Percentiles rank a stretch among this genome's conserved stretches.
phyloP scores from a whole-genome alignment of 1,284 basidiomycete species.

The Tilletia horrida region DNA sequence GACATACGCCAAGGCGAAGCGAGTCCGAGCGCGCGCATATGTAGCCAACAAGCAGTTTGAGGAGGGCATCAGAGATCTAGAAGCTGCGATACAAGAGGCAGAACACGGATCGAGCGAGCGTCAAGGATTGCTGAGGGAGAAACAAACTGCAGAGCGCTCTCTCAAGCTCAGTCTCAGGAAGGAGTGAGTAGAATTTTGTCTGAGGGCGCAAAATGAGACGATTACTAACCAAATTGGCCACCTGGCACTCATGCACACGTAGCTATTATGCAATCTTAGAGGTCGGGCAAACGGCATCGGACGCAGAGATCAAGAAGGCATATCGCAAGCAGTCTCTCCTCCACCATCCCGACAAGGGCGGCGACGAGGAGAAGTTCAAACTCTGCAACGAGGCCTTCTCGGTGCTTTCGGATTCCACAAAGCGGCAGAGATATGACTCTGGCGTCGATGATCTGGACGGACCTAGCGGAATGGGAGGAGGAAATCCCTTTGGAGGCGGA shows the following conservation, averaged over 20 bases:
- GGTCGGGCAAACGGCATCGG: constrained; percentile 68
- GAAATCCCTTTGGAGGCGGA: constrained; percentile 28
- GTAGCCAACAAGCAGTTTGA: constrained; percentile 74
- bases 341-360: constrained; percentile 55
- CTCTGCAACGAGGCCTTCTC: constrained; percentile 50
- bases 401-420: constrained; percentile 44
- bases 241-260: not conserved
- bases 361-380: constrained; percentile 55
- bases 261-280: constrained; percentile 76
- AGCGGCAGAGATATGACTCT: constrained; percentile 50
- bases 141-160: not conserved
- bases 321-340: constrained; percentile 38
- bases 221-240: too few relatives aligned
- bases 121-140: constrained; percentile 6
- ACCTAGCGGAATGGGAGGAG: constrained; percentile 32
- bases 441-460: constrained; percentile 39
- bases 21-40: constrained; percentile 75
- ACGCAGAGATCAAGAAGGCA: constrained; percentile 72
- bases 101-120: constrained; percentile 5
- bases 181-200: not conserved
- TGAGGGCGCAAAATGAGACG: not conserved
- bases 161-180: constrained; percentile 10
- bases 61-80: constrained; percentile 59
- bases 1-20: constrained; percentile 75
- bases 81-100: constrained; percentile 6